A percentile compares a stretch with the other conserved stretches of the same genome.
phyloP scores from a whole-genome alignment of 768 basidiomycete species.

The Mycena crocata region DNA sequence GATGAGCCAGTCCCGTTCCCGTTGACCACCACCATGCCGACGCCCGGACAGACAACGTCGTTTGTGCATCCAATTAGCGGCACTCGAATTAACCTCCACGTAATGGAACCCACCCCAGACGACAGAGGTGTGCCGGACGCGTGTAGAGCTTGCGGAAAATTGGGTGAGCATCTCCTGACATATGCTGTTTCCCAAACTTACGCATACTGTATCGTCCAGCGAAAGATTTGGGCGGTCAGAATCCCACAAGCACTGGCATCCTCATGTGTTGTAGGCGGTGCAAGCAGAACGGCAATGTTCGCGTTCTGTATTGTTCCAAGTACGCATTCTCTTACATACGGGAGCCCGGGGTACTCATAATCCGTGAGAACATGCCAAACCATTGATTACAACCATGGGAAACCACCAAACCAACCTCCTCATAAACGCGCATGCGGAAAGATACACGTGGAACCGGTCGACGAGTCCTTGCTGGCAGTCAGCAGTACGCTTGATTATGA shows the following conservation, averaged over 20 bases:
- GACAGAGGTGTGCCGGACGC: constrained; percentile 7
- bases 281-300: background rate
- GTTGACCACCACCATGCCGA: no score
- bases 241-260: background rate
- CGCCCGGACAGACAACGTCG: background rate
- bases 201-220: background rate
- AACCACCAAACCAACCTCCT: background rate
- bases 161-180: background rate
- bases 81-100: background rate
- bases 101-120: background rate
- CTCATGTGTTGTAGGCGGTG: constrained; percentile 11
- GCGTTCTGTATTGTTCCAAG: constrained; percentile 8
- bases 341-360: background rate
- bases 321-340: background rate
- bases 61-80: background rate
- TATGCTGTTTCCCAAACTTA: background rate
- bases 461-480: background rate
- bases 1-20: no score
- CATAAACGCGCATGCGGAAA: constrained; percentile 6
- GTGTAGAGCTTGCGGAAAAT: background rate
- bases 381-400: background rate
- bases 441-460: background rate
- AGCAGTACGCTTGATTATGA: background rate
- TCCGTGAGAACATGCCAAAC: background rate
- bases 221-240: background rate